Evolutionary conservation across 2,329 filamentous ascomycete species (phyloP).

Genomic region (Aspergillus pseudoglaucus): DNA sequence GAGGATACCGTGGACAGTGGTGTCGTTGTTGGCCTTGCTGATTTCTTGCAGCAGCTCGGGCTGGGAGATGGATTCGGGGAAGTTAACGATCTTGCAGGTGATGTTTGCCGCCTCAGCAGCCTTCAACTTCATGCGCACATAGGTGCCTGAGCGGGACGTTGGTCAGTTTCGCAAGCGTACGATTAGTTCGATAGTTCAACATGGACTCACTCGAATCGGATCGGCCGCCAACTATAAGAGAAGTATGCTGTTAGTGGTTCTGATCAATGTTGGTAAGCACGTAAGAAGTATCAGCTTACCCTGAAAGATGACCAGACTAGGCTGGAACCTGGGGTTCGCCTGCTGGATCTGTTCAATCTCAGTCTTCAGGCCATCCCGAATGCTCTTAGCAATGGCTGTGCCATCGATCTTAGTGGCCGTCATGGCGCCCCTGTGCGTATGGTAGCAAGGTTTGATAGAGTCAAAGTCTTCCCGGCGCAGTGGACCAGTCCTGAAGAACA

Average conservation of each 20-base stretch:
- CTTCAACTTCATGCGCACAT: conserved; percentile 99
- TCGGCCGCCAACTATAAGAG: conserved; percentile 69
- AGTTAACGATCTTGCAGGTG: conserved; percentile 75
- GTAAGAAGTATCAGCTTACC: conserved; percentile 47
- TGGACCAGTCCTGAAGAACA: conserved; percentile 11
- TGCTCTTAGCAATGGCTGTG: conserved; percentile 86
- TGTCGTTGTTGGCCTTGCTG: conserved; percentile 75
- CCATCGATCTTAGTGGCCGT: conserved; percentile 88
- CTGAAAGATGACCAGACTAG: conserved; percentile 90
- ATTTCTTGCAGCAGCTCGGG: conserved; percentile 80
- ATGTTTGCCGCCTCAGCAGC: conserved; percentile 92
- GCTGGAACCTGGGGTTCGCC: conserved; percentile 79
- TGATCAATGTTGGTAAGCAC: background rate
- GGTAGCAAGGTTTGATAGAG: conserved; percentile 15
- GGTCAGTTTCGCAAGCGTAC: conserved; percentile 15
- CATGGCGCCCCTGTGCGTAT: conserved; percentile 60
- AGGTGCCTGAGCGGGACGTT: conserved; percentile 59
- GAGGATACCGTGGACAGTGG: conserved; percentile 80
- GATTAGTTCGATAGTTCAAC: background rate
- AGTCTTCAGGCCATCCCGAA: conserved; percentile 71
- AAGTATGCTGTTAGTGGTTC: conserved; percentile 2
- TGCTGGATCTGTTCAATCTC: conserved; percentile 79
- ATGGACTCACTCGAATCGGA: conserved; percentile 74
- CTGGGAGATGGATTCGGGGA: conserved; percentile 74
- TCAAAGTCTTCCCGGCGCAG: conserved; percentile 11